Base-by-base conservation (phyloP, 257 asterid genomes). In the Dorcoceras hygrometricum region DNA sequence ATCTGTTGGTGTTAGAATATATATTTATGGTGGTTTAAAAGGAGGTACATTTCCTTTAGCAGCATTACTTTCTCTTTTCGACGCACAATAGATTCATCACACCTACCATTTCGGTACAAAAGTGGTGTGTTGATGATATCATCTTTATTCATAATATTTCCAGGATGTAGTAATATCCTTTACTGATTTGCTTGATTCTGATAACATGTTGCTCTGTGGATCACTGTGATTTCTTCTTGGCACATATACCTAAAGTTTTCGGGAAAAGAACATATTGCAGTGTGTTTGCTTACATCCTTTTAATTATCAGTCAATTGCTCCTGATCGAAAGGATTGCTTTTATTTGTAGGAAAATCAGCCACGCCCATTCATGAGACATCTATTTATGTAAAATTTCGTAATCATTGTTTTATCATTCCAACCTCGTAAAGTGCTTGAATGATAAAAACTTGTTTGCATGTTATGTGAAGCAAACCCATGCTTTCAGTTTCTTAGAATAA, bases 1-100 rank as follows among this genome's bases (percentile, higher is more conserved):
- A 75, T 87, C 99, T 66, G 96, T 90, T 75, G 99, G 96, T 62
- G 87, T 82, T 61, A 82, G 93, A 68, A 84, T 94, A 74, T 94
- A 94, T 83, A 57, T 76, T 79, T 78, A 85, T 70, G 99, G 99
- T 65, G 99, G 99, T 75, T 79, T 94, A 23, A 90, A 76, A 80
- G 98, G 99, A 86, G 99, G 99, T 94, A 80, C 55, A 24, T 48
- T 36, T 72, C 69, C 39, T 57, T 68, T 51, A 66, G 72, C 36
- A 25, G 24, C 22, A 20, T 55, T 59, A 43, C 64, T 14, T 54
- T 70, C 69, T 70, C 28, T 5, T 50, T 67, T 43, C 12, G n/a
- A 46, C 59, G 23, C 61, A 67, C 54, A 25, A 28, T 68, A 8
- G 32, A 43, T 54, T 70, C 66, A 22, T 69, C 66, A 32, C 39